A percentile compares a stretch with the other conserved stretches of the same genome.
These are phyloP conservation scores for Pseudogymnoascus sp. DNA, from an alignment of 2,329 filamentous ascomycete species.

Conservation along the genomic window DNA sequence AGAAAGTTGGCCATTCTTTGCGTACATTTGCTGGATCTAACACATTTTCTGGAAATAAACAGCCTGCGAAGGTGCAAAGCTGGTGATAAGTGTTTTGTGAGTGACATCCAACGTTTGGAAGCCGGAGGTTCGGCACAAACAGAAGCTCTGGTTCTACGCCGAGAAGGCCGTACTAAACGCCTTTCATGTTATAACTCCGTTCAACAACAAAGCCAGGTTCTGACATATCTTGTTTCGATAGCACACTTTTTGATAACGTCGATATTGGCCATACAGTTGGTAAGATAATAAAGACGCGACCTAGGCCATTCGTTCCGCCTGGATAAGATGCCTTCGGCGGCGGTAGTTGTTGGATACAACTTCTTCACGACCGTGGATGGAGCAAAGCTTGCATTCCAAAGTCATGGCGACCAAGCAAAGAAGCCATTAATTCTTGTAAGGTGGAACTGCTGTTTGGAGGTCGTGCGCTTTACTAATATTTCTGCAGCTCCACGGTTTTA, in stretches of 20 bases:
- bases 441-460: neutral
- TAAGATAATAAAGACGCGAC: neutral
- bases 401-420: neutral
- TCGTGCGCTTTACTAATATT: neutral
- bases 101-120: neutral
- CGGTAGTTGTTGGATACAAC: neutral
- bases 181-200: neutral
- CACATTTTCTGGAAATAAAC: neutral
- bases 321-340: neutral
- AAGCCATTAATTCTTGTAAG: constrained; percentile 11
- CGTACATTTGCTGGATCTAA: neutral
- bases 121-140: neutral
- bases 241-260: neutral
- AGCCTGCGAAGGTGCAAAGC: neutral
- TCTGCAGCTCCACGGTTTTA: constrained; percentile 28
- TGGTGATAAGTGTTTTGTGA: neutral
- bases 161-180: neutral
- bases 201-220: neutral
- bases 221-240: neutral
- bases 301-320: neutral
- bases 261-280: neutral
- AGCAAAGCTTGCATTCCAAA: neutral
- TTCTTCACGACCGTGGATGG: neutral
- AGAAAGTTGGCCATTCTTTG: neutral
- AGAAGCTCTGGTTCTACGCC: neutral